Base-by-base conservation (phyloP, 129 eudicot species). In the Flaveria trinervia region DNA sequence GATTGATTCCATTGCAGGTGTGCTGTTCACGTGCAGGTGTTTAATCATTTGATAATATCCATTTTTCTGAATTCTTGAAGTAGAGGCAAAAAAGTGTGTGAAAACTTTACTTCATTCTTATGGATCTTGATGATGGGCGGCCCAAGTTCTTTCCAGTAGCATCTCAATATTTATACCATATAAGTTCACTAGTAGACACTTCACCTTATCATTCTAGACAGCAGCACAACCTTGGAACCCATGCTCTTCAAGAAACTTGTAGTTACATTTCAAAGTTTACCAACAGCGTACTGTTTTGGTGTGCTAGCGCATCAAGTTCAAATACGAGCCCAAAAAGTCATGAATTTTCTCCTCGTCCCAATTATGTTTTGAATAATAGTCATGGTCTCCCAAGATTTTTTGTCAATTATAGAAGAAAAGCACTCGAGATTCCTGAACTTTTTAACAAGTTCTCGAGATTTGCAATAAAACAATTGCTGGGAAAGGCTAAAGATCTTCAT, bases 201-300 rank as follows among this genome's bases (percentile, higher is more conserved):
- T 83, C 95, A 5, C 79, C 22, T 7, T 25, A 65, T 79, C 71
- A 74, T 81, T 88, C 89, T 50, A 85, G 81, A 73, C 69, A 82
- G 65, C 66, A 79, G 66, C 73, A 69, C 65, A 81, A 74, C 44
- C 89, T 92, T 62, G 96, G 93, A 74, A 84, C 82, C 76, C 33
- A 77, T 68, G 89, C 82, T 39, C 81, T 93, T 61, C 86, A 85
- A 56, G 96, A 88, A 78, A 89, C 96, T 70, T 82, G 85, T 65
- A 87, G 70, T 55, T 77, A 84, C 65, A 64, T 94, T 70, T 87
- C 98, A 23, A 89, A 84, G 84, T 77, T 81, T 80, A 82, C 96
- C 9, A 93, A 92, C 18, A 83, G 82, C 46, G 57, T 88, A 49
- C 49, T 84, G 4, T n/a, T 86, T 59, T 84, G 97, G 87, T 75